Percentiles rank a stretch among this genome's conserved stretches.
phyloP scores from a whole-genome alignment of 202 grass and related monocot species.

The Carex sylvatica region DNA sequence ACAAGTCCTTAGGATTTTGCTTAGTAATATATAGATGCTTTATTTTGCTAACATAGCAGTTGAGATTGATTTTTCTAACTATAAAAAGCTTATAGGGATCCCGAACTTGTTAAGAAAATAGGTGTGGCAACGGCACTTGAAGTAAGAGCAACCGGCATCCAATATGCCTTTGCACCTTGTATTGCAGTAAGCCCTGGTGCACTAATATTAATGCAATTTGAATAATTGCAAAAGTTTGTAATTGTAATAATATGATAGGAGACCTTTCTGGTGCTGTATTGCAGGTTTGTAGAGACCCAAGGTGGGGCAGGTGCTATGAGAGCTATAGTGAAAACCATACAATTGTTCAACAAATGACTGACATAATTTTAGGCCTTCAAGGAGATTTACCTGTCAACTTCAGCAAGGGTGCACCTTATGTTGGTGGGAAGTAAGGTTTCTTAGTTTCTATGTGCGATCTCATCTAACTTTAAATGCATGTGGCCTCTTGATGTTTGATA shows the following conservation, averaged over 20 bases:
- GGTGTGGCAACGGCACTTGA: constrained; percentile 95
- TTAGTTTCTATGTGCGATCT: constrained; percentile 17
- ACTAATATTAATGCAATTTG: constrained; percentile 7
- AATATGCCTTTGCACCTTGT: constrained; percentile 88
- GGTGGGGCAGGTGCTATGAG: constrained; percentile 95
- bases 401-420: constrained; percentile 82
- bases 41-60: neutral
- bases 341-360: constrained; percentile 92
- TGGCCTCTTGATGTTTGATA: neutral
- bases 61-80: neutral
- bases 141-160: constrained; percentile 84
- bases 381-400: constrained; percentile 84
- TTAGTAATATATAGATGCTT: neutral
- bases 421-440: constrained; percentile 82
- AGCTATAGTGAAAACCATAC: constrained; percentile 91
- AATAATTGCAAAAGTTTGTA: neutral
- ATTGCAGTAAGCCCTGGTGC: constrained; percentile 69
- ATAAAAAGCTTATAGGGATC: constrained; percentile 47
- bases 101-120: constrained; percentile 68
- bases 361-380: constrained; percentile 88
- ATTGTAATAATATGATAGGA: neutral
- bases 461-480: neutral
- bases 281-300: constrained; percentile 97
- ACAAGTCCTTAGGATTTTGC: neutral
- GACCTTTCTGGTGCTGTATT: constrained; percentile 35